Evolutionary conservation across 1,284 basidiomycete species (phyloP).

Genomic region (Cystobasidium pallidum): DNA sequence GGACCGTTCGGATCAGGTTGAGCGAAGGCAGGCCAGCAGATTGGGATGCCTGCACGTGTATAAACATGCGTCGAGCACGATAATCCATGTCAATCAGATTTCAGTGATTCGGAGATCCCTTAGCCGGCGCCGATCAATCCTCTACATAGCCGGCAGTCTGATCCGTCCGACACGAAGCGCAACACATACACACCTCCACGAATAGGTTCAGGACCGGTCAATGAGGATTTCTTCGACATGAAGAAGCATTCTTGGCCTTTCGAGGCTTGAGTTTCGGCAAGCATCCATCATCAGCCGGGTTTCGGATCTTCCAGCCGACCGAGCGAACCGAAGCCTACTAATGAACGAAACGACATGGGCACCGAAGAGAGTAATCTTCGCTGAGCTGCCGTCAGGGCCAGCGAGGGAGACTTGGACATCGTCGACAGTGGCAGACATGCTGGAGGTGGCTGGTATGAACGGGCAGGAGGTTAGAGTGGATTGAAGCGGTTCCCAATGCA

Average conservation of each 20-base stretch:
- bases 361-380: slow-evolving; percentile 35
- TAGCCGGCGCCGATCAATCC: slow-evolving; percentile 2
- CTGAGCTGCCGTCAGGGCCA: slow-evolving; percentile 6
- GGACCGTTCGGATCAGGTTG: slow-evolving; percentile 49
- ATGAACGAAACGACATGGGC: slow-evolving; percentile 50
- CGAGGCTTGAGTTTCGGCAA: slow-evolving; percentile 24
- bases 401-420: slow-evolving; percentile 10
- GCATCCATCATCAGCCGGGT: not conserved
- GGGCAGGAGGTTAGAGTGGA: not conserved
- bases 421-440: slow-evolving; percentile 13
- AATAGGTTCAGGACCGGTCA: slow-evolving; percentile 49
- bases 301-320: not conserved
- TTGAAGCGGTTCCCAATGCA: too few species aligned
- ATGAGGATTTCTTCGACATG: slow-evolving; percentile 47
- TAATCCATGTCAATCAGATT: too few species aligned
- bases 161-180: too few species aligned
- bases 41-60: slow-evolving; percentile 49
- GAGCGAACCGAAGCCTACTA: not conserved
- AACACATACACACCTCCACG: slow-evolving; percentile 44
- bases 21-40: slow-evolving; percentile 52
- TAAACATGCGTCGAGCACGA: too few species aligned
- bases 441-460: not conserved
- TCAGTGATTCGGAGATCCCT: too few species aligned
- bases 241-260: slow-evolving; percentile 51
- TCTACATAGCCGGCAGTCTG: too few species aligned